A percentile compares a stretch with the other conserved stretches of the same genome.
These are phyloP conservation scores for Anthracocystis walkeri DNA, from an alignment of 1,284 basidiomycete species.

Conservation along the genomic window DNA sequence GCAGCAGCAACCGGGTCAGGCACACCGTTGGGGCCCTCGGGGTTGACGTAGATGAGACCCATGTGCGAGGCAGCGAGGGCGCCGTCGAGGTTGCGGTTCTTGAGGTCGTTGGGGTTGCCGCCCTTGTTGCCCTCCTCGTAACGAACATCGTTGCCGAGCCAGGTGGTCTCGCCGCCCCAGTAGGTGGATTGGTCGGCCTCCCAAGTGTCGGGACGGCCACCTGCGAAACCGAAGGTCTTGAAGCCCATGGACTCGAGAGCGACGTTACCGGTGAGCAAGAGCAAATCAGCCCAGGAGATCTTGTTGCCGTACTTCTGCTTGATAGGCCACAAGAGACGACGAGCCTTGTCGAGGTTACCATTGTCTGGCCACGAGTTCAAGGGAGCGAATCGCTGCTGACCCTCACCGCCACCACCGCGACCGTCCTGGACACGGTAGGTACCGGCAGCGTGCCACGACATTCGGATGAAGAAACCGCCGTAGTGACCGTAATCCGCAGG, in stretches of 20 bases:
- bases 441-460: slow-evolving; percentile 47
- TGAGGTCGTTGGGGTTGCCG: slow-evolving; percentile 38
- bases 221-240: slow-evolving; percentile 49
- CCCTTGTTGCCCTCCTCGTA: slow-evolving; percentile 39
- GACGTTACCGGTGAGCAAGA: slow-evolving; percentile 41
- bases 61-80: slow-evolving; percentile 38
- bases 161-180: slow-evolving; percentile 51
- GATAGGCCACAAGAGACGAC: slow-evolving; percentile 49
- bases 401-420: slow-evolving; percentile 44
- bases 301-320: slow-evolving; percentile 52
- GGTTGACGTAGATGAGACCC: slow-evolving; percentile 52
- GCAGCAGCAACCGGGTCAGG: slow-evolving; percentile 44
- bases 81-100: slow-evolving; percentile 41
- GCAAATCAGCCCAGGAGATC: slow-evolving; percentile 45
- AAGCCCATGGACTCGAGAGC: slow-evolving; percentile 51
- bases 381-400: slow-evolving; percentile 48
- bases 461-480: slow-evolving; percentile 47
- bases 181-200: slow-evolving; percentile 50
- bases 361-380: slow-evolving; percentile 53
- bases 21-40: slow-evolving; percentile 43
- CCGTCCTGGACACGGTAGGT: slow-evolving; percentile 50
- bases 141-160: slow-evolving; percentile 48
- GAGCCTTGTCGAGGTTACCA: slow-evolving; percentile 45
- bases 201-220: slow-evolving; percentile 46
- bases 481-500: slow-evolving; percentile 49